Base-by-base conservation (phyloP, 163 green algal genomes). In the Dunaliella salina region DNA sequence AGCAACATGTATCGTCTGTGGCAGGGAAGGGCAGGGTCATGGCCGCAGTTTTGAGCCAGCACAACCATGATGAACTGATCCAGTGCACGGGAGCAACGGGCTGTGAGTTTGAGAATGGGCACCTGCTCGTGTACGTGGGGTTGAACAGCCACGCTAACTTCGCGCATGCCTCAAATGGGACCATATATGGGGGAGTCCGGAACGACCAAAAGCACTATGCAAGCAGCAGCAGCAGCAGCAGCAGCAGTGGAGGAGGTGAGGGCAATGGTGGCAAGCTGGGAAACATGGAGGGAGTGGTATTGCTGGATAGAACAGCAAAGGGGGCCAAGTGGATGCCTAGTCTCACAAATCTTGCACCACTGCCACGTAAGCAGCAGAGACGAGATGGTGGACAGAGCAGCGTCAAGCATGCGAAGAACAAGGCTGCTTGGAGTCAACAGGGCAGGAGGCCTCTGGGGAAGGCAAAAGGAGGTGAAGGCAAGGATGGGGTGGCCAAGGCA, bases 11-110 rank as follows among this genome's bases (percentile, higher is more conserved):
- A 50, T 50, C 40, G 8, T 50, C 40, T 50, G 4, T 20, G 0
- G 57, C 29, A 32, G 15, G n/a, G 29, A n/a, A 34, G n/a, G 83
- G 83, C 63, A 33, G 13, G 33, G 35, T 72, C 17, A 15, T 80
- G 59, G 83, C 83, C 0, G 83, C 83, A 11, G 59, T 85, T 63
- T 63, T 85, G 5, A 85, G 83, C 50, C 83, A 85, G 63, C 83
- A 85, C 59, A 81, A 91, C 75, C 78, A 91, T 63, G 22, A 89
- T 78, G 15, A 63, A 45, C 86, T 91, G n/a, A 30, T 85, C 26
- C 26, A 86, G 57, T 75, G 32, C 71, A 29, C 63, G 83, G 46
- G 34, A 20, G 50, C 25, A 45, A 12, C 1, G 34, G 45, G 12
- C 81, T 35, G 26, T 4, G 81, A 30, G 81, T 50, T 50, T 59